Conservation (phyloP, 2,329 filamentous ascomycete genomes). For the Cordyceps cateniannulata region DNA sequence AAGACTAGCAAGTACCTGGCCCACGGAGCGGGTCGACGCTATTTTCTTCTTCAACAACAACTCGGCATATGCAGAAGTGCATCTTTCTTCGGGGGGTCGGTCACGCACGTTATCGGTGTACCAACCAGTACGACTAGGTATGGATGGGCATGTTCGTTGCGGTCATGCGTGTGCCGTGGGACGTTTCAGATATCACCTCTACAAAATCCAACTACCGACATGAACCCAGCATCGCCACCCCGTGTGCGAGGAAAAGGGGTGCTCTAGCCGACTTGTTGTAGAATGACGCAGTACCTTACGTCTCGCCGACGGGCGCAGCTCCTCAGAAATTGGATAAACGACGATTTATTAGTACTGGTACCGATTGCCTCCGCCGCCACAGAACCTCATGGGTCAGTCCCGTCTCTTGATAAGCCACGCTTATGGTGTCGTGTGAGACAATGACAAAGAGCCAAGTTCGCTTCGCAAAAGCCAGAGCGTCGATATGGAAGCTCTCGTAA, state of each 20-base stretch:
- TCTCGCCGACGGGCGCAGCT: not conserved
- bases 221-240: not conserved
- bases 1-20: not conserved
- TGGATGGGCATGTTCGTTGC: not conserved
- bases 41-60: not conserved
- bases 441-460: too few relatives aligned
- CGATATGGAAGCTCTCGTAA: not conserved
- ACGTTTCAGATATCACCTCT: not conserved
- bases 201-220: not conserved
- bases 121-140: not conserved
- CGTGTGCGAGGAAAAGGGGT: not conserved
- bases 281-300: not conserved
- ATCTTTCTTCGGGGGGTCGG: not conserved
- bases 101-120: not conserved
- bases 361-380: not conserved
- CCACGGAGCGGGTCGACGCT: conserved; percentile 3
- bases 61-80: not conserved
- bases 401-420: not conserved
- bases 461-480: not conserved
- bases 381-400: not conserved
- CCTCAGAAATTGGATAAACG: not conserved
- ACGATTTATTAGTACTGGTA: not conserved
- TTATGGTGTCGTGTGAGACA: not conserved
- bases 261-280: not conserved
- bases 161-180: not conserved